A percentile compares a stretch with the other conserved stretches of the same genome.
Conservation (phyloP, 2,329 filamentous ascomycete genomes). For the Alternaria sp. region DNA sequence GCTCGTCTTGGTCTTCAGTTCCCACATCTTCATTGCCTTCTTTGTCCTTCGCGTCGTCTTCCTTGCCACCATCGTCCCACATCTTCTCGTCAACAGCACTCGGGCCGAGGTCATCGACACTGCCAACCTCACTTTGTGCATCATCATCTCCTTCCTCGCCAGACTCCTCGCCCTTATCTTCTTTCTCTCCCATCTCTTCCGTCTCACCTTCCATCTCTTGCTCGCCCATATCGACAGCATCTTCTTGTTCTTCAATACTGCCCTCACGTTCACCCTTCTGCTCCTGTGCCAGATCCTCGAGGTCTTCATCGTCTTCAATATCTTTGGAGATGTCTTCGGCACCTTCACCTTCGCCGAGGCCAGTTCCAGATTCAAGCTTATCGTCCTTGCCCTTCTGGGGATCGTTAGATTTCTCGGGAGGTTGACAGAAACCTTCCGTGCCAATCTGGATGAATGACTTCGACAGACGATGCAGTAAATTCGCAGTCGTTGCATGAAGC, state of each 20-base stretch:
- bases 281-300: constrained; percentile 89
- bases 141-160: constrained; percentile 59
- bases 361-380: constrained; percentile 88
- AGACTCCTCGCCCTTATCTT: constrained; percentile 65
- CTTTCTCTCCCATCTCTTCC: constrained; percentile 62
- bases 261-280: constrained; percentile 65
- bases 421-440: constrained; percentile 88
- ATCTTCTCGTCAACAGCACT: constrained; percentile 96
- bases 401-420: constrained; percentile 74
- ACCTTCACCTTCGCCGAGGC: constrained; percentile 92
- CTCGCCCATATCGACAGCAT: constrained; percentile 90
- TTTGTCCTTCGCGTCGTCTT: constrained; percentile 83
- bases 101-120: constrained; percentile 88
- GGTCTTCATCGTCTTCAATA: constrained; percentile 88
- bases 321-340: constrained; percentile 99
- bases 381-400: constrained; percentile 73
- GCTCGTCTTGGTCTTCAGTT: constrained; percentile 57
- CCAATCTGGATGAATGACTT: constrained; percentile 81
- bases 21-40: constrained; percentile 66
- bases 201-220: constrained; percentile 90
- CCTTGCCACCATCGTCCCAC: constrained; percentile 87
- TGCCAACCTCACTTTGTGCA: constrained; percentile 87
- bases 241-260: constrained; percentile 79
- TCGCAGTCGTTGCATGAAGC: constrained; percentile 74
- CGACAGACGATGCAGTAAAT: constrained; percentile 76